Conservation (phyloP, 495 filamentous ascomycete genomes). For the Penicillium macrosclerotiorum region DNA sequence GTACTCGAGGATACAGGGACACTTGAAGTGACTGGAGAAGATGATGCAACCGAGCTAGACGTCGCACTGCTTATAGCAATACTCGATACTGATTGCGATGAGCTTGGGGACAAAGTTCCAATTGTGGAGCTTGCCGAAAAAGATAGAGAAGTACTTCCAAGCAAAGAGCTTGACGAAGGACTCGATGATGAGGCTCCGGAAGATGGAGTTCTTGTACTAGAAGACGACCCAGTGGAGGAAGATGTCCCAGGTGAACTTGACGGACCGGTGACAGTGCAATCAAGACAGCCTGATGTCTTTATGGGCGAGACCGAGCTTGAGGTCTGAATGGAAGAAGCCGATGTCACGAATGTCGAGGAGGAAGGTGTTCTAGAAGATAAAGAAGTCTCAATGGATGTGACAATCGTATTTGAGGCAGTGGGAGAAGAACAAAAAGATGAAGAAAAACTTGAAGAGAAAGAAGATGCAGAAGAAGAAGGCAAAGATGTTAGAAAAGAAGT, state of each 20-base stretch:
- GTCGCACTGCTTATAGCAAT: no score
- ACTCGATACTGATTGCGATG: no score
- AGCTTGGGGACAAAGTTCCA: conserved; percentile 2
- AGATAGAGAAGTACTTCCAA: neutral
- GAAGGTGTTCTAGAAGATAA: conserved; percentile 7
- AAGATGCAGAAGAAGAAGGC: conserved; percentile 2
- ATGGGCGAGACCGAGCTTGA: conserved; percentile 2
- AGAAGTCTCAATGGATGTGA: conserved; percentile 16
- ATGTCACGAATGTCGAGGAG: conserved; percentile 16
- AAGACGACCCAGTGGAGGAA: neutral
- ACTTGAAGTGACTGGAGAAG: conserved; percentile 17
- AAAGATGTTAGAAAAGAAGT: neutral
- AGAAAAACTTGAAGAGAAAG: conserved; percentile 5
- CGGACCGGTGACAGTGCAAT: no score
- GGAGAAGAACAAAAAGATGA: conserved; percentile 8
- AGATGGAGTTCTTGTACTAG: no score
- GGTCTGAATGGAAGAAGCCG: neutral
- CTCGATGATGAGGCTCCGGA: neutral
- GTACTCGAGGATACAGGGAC: conserved; percentile 23
- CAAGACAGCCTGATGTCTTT: conserved; percentile 1
- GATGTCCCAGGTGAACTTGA: neutral
- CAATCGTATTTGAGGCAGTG: conserved; percentile 12
- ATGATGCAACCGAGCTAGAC: conserved; percentile 5
- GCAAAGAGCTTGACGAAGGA: neutral
- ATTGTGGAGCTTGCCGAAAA: neutral